A percentile compares a stretch with the other conserved stretches of the same genome.
Conservation (phyloP, 2,329 filamentous ascomycete genomes). For the Fusarium armeniacum region DNA sequence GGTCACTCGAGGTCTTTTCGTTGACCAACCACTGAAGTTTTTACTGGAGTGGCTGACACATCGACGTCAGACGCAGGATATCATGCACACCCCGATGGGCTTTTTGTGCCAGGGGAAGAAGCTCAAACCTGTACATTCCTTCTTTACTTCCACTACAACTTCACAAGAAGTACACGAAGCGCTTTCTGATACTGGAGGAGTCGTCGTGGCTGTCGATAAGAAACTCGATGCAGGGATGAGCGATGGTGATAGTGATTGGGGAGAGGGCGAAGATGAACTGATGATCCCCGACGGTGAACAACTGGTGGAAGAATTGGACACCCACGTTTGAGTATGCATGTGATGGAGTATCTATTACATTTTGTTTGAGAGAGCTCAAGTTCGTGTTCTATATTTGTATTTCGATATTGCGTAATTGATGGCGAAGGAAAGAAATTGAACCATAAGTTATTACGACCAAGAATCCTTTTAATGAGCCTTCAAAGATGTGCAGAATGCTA, state of each 20-base stretch:
- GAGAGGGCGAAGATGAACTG: not conserved
- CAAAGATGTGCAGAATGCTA: too few species aligned
- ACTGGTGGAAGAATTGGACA: not conserved
- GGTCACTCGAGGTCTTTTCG: not conserved
- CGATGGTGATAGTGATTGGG: slow-evolving; percentile 5
- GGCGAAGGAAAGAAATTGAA: too few species aligned
- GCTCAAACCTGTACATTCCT: not conserved
- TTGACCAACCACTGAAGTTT: not conserved
- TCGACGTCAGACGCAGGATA: slow-evolving; percentile 3
- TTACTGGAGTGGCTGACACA: not conserved
- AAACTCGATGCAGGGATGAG: not conserved
- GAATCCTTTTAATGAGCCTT: too few species aligned
- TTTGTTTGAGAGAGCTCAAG: too few species aligned
- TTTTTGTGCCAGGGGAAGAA: not conserved
- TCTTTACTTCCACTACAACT: not conserved
- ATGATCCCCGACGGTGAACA: not conserved
- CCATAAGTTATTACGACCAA: too few species aligned
- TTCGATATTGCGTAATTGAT: too few species aligned
- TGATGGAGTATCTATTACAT: too few species aligned
- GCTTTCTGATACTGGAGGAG: not conserved
- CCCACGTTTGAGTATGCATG: too few species aligned
- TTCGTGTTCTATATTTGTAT: too few species aligned
- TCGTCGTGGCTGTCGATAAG: too few species aligned
- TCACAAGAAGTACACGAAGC: not conserved
- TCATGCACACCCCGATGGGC: slow-evolving; percentile 8